These are phyloP conservation scores for Neonectria punicea DNA, from an alignment of 2,329 filamentous ascomycete species.

Conservation along the genomic window DNA sequence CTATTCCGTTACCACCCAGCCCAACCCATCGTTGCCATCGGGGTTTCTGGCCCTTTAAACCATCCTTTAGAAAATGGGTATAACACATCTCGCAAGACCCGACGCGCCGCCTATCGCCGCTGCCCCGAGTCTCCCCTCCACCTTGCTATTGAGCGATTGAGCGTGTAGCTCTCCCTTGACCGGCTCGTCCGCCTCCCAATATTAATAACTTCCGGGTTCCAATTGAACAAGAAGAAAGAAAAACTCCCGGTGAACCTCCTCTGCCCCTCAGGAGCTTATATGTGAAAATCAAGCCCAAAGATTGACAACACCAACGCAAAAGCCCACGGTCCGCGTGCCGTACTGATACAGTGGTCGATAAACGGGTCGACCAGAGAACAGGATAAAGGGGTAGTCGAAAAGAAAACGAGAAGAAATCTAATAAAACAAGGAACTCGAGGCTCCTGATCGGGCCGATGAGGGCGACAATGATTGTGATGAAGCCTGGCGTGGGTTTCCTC, in stretches of 20 bases:
- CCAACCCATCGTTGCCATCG: conserved; percentile 19
- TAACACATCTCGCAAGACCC: conserved; percentile 44
- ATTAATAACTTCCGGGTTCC: conserved; percentile 39
- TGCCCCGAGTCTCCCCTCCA: background rate
- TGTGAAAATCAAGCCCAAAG: conserved; percentile 28
- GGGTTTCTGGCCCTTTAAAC: conserved; percentile 17
- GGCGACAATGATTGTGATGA: conserved; percentile 19
- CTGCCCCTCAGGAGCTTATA: conserved; percentile 16
- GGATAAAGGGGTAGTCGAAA: conserved; percentile 13
- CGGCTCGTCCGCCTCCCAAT: conserved; percentile 25
- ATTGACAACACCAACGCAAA: conserved; percentile 20
- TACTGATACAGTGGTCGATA: conserved; percentile 31
- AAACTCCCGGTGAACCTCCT: conserved; percentile 31
- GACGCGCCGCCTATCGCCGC: conserved; percentile 6
- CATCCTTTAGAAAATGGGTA: conserved; percentile 45
- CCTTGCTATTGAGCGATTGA: conserved; percentile 6
- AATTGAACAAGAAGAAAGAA: conserved; percentile 18
- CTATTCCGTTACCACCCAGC: conserved; percentile 18
- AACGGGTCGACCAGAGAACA: conserved; percentile 24
- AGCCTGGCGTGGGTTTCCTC: conserved; percentile 20
- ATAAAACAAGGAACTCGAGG: conserved; percentile 32
- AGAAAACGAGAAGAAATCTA: conserved; percentile 33
- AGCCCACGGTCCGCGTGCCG: conserved; percentile 26
- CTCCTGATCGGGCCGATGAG: conserved; percentile 21
- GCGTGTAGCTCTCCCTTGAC: conserved; percentile 20